A percentile compares a stretch with the other conserved stretches of the same genome.
Conservation (phyloP, 768 basidiomycete species). For the Krasilnikovozyma curviuscula region DNA sequence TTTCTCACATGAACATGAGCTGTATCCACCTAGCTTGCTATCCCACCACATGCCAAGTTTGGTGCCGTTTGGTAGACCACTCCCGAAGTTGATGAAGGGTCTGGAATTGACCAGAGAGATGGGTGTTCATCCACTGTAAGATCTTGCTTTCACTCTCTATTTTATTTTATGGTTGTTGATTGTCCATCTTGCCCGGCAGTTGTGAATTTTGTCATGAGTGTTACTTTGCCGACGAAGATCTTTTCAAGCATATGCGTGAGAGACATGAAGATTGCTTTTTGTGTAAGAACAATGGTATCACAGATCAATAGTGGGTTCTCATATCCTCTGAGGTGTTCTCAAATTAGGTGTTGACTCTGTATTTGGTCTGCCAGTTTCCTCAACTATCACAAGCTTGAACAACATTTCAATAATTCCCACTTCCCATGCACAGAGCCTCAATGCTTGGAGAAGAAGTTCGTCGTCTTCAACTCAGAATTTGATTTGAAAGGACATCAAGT, state of each 20-base stretch:
- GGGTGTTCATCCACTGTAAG: constrained; percentile 26
- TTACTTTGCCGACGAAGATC: constrained; percentile 78
- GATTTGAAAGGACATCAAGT: constrained; percentile 87
- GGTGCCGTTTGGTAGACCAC: constrained; percentile 20
- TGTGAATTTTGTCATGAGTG: constrained; percentile 85
- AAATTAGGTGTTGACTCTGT: neutral
- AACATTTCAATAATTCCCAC: constrained; percentile 56
- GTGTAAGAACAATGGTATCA: constrained; percentile 61
- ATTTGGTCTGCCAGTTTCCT: constrained; percentile 38
- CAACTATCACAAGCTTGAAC: constrained; percentile 57
- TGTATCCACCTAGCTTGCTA: constrained; percentile 51
- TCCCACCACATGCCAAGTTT: constrained; percentile 60
- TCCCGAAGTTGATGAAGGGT: constrained; percentile 12
- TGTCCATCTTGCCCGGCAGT: neutral
- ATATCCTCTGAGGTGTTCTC: too few relatives aligned
- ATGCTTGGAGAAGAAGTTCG: constrained; percentile 76
- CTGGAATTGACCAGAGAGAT: constrained; percentile 12
- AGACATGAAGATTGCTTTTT: constrained; percentile 91
- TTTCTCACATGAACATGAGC: constrained; percentile 80
- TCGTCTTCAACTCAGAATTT: constrained; percentile 70
- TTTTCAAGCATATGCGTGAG: constrained; percentile 85
- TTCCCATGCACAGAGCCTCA: constrained; percentile 50
- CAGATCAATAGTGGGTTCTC: constrained; percentile 62
- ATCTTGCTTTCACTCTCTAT: neutral
- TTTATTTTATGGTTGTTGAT: neutral